A percentile compares a stretch with the other conserved stretches of the same genome.
Evolutionary conservation across 108 stramenopile genomes (phyloP).

Genomic region (Fragilariopsis cylindrus): DNA sequence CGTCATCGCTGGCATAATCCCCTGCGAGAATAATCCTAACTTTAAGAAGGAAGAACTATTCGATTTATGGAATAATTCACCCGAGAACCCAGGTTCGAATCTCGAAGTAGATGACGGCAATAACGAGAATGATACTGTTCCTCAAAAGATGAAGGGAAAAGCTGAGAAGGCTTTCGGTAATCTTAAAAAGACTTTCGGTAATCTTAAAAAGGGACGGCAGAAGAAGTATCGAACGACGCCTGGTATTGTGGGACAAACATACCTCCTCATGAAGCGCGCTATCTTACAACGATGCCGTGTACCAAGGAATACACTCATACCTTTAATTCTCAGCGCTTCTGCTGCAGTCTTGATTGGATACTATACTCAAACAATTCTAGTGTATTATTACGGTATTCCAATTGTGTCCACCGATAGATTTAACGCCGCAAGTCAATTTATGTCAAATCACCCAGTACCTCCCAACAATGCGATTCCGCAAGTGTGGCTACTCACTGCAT

Average conservation of each 20-base stretch:
- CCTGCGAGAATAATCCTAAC: neutral
- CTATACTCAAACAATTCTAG: too few relatives aligned
- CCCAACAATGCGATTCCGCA: neutral
- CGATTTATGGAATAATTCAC: constrained; percentile 4
- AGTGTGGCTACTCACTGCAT: neutral
- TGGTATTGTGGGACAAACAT: neutral
- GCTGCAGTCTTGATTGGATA: neutral
- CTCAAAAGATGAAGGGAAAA: too few relatives aligned
- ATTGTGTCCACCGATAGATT: neutral
- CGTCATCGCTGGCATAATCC: constrained; percentile 12
- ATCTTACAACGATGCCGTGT: constrained; percentile 6
- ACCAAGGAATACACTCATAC: constrained; percentile 5
- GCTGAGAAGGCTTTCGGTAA: too few relatives aligned
- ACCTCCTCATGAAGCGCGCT: neutral
- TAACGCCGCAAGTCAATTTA: neutral
- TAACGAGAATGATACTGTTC: too few relatives aligned
- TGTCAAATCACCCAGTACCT: neutral
- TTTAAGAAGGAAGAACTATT: constrained; percentile 20
- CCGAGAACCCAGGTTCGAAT: constrained; percentile 1
- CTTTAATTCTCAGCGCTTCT: constrained; percentile 1
- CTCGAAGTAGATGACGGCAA: neutral
- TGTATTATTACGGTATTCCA: neutral
- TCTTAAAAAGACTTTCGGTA: too few relatives aligned
- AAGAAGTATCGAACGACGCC: neutral
- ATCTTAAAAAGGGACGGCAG: too few relatives aligned